phyloP scores from a whole-genome alignment of 768 basidiomycete genomes.

The Lentinula detonsa region DNA sequence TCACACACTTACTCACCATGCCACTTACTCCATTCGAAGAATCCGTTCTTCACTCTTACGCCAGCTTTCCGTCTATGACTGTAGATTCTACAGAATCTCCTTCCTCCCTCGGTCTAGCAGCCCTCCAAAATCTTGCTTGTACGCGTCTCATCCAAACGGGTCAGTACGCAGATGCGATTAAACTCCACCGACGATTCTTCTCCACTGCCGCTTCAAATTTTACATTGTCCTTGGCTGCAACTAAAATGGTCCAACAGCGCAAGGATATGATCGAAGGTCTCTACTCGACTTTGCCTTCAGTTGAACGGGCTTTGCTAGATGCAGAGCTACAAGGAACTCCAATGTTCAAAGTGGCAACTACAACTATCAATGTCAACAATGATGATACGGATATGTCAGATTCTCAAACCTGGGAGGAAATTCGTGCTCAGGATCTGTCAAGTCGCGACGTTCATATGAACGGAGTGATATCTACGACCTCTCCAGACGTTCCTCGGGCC shows the following conservation, averaged over 20 bases:
- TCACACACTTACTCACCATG: constrained; percentile 58
- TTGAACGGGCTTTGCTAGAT: constrained; percentile 61
- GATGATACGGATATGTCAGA: constrained; percentile 25
- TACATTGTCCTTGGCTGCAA: constrained; percentile 30
- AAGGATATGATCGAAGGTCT: constrained; percentile 65
- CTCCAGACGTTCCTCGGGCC: constrained; percentile 10
- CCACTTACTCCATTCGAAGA: constrained; percentile 67
- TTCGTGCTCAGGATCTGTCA: constrained; percentile 8
- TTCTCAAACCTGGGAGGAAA: constrained; percentile 64
- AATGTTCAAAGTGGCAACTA: not conserved
- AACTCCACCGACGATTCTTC: constrained; percentile 59
- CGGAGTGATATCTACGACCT: constrained; percentile 4
- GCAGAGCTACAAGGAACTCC: constrained; percentile 38
- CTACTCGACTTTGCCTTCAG: constrained; percentile 52
- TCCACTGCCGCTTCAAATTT: not conserved
- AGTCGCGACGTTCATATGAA: constrained; percentile 10
- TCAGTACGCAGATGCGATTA: constrained; percentile 65
- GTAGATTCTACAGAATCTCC: constrained; percentile 41
- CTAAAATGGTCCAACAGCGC: constrained; percentile 43
- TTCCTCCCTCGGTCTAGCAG: constrained; percentile 42
- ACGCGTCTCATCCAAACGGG: constrained; percentile 73
- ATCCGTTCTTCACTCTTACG: constrained; percentile 46
- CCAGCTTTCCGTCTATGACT: constrained; percentile 23
- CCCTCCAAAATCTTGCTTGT: constrained; percentile 74
- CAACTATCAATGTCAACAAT: not conserved